phyloP scores from a whole-genome alignment of 441 rosid species.

The Erodium texanum region DNA sequence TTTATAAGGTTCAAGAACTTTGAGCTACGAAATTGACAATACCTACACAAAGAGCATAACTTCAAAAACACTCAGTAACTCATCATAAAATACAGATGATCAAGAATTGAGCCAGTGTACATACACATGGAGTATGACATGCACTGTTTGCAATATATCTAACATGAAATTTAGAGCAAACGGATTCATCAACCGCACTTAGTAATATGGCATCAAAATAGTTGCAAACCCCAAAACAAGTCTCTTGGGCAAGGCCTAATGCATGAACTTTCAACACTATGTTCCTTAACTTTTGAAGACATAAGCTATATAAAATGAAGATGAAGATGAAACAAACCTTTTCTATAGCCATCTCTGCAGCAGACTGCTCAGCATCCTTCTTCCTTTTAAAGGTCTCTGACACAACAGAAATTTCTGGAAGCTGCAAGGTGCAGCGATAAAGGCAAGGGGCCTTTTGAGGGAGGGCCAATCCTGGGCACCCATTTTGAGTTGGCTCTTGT shows the following conservation, averaged over 20 bases:
- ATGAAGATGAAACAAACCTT: constrained; percentile 36
- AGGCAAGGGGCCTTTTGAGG: constrained; percentile 69
- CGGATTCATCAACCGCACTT: no score
- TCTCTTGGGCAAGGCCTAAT: background rate
- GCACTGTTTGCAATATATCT: no score
- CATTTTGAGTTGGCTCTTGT: constrained; percentile 44
- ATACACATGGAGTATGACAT: no score
- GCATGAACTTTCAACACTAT: no score
- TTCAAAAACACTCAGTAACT: no score
- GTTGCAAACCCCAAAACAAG: constrained; percentile 2
- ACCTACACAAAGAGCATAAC: no score
- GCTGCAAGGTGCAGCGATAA: constrained; percentile 69
- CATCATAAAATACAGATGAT: no score
- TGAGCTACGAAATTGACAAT: no score
- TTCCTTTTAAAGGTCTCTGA: constrained; percentile 59
- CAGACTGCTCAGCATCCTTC: constrained; percentile 90
- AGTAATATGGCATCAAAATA: background rate
- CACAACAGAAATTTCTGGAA: constrained; percentile 58
- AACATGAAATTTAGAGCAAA: no score
- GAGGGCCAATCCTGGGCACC: constrained; percentile 73
- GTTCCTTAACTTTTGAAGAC: no score
- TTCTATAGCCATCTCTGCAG: constrained; percentile 73
- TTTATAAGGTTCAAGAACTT: no score
- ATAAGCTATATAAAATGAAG: background rate
- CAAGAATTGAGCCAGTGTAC: no score